Evolutionary conservation across 305 asterid genomes (phyloP), one percentile per base, ranked within the genome.

Genomic region (Solanum chacoense): DNA sequence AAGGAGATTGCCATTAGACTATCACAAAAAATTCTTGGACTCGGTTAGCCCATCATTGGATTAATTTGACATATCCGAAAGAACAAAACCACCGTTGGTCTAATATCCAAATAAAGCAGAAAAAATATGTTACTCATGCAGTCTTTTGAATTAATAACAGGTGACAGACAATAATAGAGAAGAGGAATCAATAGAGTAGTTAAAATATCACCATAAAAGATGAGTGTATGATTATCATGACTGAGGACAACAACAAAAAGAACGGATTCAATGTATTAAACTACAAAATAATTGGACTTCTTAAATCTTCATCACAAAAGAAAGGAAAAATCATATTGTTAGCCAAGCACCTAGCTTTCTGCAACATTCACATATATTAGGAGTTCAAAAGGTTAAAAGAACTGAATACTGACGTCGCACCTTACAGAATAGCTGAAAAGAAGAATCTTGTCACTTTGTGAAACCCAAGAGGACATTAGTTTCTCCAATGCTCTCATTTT

Each of bases 361-460:
- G 75, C 87, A 84, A 55, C 45, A 32, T 55, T 84, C 16, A 0
- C 42, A 84, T 31, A 34, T 32, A 50, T 84, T 28, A 32, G 87
- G 31, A 34, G 20, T 63, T 20, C 34, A 84, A 84, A 55, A 12
- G 75, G 45, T 32, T 32, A 40, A 29, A 73, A 45, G 63, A 59
- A 35, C 67, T 29, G 74, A 31, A 63, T 40, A 13, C 4, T 35
- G 80, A 87, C 28, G 28, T 11, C n/a, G 37, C 90, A 96, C 98
- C 99, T 96, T 89, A 97, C 98, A 84, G 99, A 97, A 92, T 93
- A 95, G 93, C 99, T 97, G 92, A 97, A 97, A 90, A 96, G 98
- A 90, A 96, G 99, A 92, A 96, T 94, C 95, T 97, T 97, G 93
- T 97, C 99, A 14, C 98, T 96, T 87, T 40, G 88, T 55, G 94